Evolutionary conservation across 495 filamentous ascomycete genomes (phyloP), one percentile per base, ranked within the genome.

Genomic region (Tuber indicum): DNA sequence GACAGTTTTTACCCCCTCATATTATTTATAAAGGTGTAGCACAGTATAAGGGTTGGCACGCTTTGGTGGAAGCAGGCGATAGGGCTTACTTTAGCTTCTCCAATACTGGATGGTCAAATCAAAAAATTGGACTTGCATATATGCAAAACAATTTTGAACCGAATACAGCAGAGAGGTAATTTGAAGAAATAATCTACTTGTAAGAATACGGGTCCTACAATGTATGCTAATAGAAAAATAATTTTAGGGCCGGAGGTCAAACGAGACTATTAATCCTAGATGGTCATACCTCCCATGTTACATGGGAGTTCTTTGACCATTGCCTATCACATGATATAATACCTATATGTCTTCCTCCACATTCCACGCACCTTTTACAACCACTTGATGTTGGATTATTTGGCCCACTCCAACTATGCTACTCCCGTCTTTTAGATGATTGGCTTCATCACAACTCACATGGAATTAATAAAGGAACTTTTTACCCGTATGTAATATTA

Each of bases 251-350:
- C 17, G 19, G 19, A 17, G 16, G 45, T 47, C 45, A 47, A 47
- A 47, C 16, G 1, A 47, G 78, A 43, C 73, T 84, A 39, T 76
- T 85, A 14, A 77, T 85, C 72, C 71, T 85, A 23, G 78, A 85
- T 74, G 71, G 81, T 26, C 75, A 85, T 78, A 47, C 71, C 3
- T 83, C 80, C 36, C 78, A 84, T 78, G 52, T 77, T 32, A 77
- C 72, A 14, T 73, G 76, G 41, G 44, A 79, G 73, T 83, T 84
- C 39, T 76, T 81, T 69, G 36, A 76, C 75, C 75, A 82, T 32
- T 83, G 75, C 49, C 52, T 62, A 2, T 73, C 79, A 23, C 76
- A 81, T 69, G 45, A 83, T 73, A 84, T 84, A 66, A 81, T 84
- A n/a, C 58, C 74, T 39, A 26, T 84, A n/a, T 83, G 74, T 62